These are phyloP conservation scores for Trypanosoma conorhini DNA, from an alignment of 208 protist species.

Conservation along the genomic window DNA sequence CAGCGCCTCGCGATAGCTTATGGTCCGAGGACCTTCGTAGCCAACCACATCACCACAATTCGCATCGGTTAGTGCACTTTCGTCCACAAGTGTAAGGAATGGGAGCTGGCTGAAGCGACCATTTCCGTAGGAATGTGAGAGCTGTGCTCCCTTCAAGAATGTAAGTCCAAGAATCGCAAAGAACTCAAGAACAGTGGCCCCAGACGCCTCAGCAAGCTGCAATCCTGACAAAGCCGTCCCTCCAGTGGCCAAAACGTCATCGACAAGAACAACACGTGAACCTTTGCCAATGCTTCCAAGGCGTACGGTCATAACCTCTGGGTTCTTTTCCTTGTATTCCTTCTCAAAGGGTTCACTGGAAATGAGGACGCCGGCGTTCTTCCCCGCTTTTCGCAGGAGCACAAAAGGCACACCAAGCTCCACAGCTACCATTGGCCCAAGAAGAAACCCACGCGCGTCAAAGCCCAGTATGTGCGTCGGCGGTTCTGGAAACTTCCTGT, in stretches of 20 bases:
- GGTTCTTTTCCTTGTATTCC: conserved; percentile 85
- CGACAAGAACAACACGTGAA: conserved; percentile 88
- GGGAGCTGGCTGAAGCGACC: conserved; percentile 71
- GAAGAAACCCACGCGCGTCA: conserved; percentile 90
- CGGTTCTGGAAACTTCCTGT: conserved; percentile 53
- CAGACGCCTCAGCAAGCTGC: conserved; percentile 82
- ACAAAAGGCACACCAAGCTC: conserved; percentile 90
- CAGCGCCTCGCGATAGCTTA: conserved; percentile 59
- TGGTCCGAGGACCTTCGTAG: conserved; percentile 65
- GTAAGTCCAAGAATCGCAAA: conserved; percentile 58
- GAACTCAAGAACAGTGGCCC: conserved; percentile 74
- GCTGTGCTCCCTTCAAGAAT: conserved; percentile 63
- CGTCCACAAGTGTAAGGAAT: conserved; percentile 67
- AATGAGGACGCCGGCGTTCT: conserved; percentile 87
- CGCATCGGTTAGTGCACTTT: conserved; percentile 56
- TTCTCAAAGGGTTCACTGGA: conserved; percentile 87
- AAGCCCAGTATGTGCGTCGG: conserved; percentile 88
- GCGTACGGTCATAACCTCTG: conserved; percentile 88
- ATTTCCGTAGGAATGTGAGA: conserved; percentile 61
- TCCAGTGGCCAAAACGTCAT: conserved; percentile 92
- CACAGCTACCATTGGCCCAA: conserved; percentile 87
- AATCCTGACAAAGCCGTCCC: conserved; percentile 89
- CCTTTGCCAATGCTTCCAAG: conserved; percentile 63
- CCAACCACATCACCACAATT: conserved; percentile 78
- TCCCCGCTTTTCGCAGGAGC: conserved; percentile 89